Evolutionary conservation across 441 rosid genomes (phyloP).

Genomic region (Capsella rubella): DNA sequence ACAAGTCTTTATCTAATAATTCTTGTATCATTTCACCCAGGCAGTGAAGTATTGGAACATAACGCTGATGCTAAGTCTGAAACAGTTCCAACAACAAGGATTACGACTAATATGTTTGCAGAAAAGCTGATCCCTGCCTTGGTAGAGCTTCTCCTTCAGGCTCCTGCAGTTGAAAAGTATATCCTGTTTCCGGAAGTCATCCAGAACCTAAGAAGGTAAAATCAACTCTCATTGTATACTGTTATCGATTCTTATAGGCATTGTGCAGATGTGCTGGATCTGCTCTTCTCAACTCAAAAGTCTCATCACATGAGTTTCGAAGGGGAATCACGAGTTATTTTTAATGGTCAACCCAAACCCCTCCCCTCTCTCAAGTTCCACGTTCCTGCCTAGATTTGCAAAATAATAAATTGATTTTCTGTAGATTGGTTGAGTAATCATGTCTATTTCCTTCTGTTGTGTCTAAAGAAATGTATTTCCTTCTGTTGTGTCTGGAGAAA

Average conservation of each 20-base stretch:
- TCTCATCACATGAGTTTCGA: slow-evolving; percentile 16
- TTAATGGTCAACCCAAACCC: slow-evolving; percentile 20
- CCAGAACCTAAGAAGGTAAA: slow-evolving; percentile 88
- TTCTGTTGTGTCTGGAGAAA: slow-evolving; percentile 23
- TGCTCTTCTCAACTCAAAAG: slow-evolving; percentile 25
- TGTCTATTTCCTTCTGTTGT: slow-evolving; percentile 9
- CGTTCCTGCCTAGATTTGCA: slow-evolving; percentile 12
- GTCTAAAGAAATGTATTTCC: slow-evolving; percentile 23
- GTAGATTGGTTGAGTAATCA: slow-evolving; percentile 16
- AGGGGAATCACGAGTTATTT: slow-evolving; percentile 21
- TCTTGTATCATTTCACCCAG: slow-evolving; percentile 46
- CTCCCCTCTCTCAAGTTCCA: slow-evolving; percentile 1
- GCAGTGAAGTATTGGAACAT: slow-evolving; percentile 49
- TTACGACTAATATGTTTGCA: slow-evolving; percentile 69
- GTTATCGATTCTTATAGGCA: neutral
- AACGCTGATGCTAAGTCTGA: slow-evolving; percentile 52
- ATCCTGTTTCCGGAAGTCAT: slow-evolving; percentile 83
- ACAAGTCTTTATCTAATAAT: slow-evolving; percentile 39
- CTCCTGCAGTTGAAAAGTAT: slow-evolving; percentile 78
- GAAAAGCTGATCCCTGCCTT: slow-evolving; percentile 88
- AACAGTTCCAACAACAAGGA: slow-evolving; percentile 47
- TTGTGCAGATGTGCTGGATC: slow-evolving; percentile 11
- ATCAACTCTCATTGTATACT: slow-evolving; percentile 27
- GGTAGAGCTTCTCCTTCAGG: slow-evolving; percentile 77
- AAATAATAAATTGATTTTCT: neutral